These are phyloP conservation scores for Neofusicoccum sp. DNA, from an alignment of 2,329 filamentous ascomycete genomes.

Conservation along the genomic window DNA sequence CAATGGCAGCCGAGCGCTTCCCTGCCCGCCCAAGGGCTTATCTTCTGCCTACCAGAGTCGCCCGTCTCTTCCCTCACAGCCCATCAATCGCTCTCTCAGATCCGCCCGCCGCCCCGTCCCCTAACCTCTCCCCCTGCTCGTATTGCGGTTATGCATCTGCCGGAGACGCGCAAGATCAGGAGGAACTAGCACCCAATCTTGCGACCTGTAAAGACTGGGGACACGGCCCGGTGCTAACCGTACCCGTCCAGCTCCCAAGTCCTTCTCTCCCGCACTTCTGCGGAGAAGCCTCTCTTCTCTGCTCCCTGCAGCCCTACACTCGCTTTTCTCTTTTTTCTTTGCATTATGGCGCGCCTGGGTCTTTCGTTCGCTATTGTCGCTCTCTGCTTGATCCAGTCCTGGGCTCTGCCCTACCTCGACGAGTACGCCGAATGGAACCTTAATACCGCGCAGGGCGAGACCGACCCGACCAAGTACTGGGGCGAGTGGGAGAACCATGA, in stretches of 20 bases:
- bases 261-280: not conserved
- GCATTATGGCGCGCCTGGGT: conserved; percentile 14
- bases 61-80: not conserved
- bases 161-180: not conserved
- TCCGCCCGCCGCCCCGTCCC: not conserved
- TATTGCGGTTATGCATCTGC: conserved; percentile 13
- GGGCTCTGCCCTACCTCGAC: conserved; percentile 46
- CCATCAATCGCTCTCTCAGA: not conserved
- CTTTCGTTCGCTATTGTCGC: conserved; percentile 16
- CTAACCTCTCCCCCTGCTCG: conserved; percentile 4
- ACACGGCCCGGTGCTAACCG: conserved; percentile 10
- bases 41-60: not conserved
- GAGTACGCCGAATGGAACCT: conserved; percentile 57
- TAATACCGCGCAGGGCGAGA: conserved; percentile 59
- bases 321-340: conserved; percentile 9
- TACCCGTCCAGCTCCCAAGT: not conserved
- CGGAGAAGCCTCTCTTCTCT: conserved; percentile 3
- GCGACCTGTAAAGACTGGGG: not conserved
- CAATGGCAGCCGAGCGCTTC: conserved; percentile 3
- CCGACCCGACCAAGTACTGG: conserved; percentile 57
- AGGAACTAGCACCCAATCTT: not conserved
- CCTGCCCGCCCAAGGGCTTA: conserved; percentile 2
- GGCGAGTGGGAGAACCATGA: conserved; percentile 55
- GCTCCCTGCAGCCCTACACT: conserved; percentile 16
- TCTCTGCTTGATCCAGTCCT: conserved; percentile 9